A percentile compares a stretch with the other conserved stretches of the same genome.
phyloP scores from a whole-genome alignment of 73 alveolate genomes.

The Tetrahymena elliotti region DNA sequence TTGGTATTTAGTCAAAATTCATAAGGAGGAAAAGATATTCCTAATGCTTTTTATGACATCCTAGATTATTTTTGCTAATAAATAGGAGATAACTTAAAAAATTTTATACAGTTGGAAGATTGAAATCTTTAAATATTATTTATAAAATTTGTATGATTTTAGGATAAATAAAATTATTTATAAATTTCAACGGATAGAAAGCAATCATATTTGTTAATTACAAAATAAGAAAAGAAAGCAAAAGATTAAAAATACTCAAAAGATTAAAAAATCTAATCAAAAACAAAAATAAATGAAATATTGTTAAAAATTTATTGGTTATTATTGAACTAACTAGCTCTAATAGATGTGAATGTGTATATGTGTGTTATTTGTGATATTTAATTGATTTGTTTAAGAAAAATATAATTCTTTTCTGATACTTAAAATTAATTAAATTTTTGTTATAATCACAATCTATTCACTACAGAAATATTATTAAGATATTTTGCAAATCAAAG shows the following conservation, averaged over 20 bases:
- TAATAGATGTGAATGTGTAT: no score
- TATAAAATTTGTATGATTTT: no score
- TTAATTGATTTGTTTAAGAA: no score
- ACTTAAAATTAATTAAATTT: background rate
- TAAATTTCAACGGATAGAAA: no score
- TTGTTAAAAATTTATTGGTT: background rate
- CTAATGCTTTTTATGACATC: background rate
- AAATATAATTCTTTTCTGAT: background rate
- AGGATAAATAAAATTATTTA: no score
- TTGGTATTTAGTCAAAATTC: background rate
- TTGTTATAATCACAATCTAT: background rate
- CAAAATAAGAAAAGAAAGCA: background rate
- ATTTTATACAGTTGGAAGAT: background rate
- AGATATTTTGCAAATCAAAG: background rate
- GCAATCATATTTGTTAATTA: no score
- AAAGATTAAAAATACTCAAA: no score
- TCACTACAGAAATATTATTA: no score
- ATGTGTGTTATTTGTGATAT: background rate
- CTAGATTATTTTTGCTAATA: background rate
- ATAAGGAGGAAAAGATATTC: background rate
- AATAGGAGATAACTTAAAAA: background rate
- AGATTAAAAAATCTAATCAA: no score
- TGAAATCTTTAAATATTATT: background rate
- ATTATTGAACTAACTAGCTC: background rate
- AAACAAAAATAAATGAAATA: background rate